These are phyloP conservation scores for Colletotrichum melonis DNA, from an alignment of 2,329 filamentous ascomycete genomes.

Conservation along the genomic window DNA sequence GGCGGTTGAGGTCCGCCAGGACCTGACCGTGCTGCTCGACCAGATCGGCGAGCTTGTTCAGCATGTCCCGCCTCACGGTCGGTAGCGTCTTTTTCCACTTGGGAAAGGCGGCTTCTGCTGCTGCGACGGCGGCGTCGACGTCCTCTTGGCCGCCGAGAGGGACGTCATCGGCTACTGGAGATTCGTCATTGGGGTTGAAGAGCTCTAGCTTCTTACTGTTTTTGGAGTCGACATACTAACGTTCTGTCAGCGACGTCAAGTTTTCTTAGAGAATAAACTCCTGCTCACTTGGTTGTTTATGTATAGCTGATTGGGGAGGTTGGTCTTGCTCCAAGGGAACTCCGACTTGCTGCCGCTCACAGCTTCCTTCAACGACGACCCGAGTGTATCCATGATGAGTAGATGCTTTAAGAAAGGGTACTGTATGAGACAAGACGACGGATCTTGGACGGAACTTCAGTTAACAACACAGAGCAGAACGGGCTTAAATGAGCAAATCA, in stretches of 20 bases:
- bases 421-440: too few species aligned
- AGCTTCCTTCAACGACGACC: constrained; percentile 37
- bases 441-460: not conserved
- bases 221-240: constrained; percentile 54
- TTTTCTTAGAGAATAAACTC: not conserved
- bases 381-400: constrained; percentile 40
- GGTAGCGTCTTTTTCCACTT: constrained; percentile 52
- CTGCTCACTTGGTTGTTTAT: constrained; percentile 49
- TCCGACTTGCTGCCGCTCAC: constrained; percentile 9
- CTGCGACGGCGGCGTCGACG: constrained; percentile 59
- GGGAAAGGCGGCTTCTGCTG: constrained; percentile 60
- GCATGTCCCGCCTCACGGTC: constrained; percentile 49
- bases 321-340: constrained; percentile 44
- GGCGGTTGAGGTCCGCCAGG: constrained; percentile 53
- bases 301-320: constrained; percentile 50
- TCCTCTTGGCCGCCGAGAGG: constrained; percentile 56
- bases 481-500: not conserved
- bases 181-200: constrained; percentile 60
- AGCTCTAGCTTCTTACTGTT: constrained; percentile 58
- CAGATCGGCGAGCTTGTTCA: constrained; percentile 57
- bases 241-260: not conserved
- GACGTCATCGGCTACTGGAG: constrained; percentile 61
- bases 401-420: not conserved
- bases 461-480: not conserved
- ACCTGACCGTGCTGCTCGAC: constrained; percentile 49